phyloP scores from a whole-genome alignment of 164 flowering plant genomes.

The Warburgia ugandensis region DNA sequence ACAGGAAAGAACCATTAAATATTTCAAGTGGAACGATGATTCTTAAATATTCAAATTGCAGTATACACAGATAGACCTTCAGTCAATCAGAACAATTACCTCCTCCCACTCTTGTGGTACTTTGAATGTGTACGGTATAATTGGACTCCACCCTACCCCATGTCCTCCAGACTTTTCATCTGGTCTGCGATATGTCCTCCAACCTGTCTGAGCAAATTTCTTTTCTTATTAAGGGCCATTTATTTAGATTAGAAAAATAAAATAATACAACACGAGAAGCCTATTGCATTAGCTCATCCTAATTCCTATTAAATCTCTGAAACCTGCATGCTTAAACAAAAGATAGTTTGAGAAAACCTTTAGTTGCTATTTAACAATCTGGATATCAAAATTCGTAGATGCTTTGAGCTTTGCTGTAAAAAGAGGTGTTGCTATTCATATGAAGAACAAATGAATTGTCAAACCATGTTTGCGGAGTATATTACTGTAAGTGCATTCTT shows the following conservation, averaged over 20 bases:
- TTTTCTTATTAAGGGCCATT: slow-evolving; percentile 12
- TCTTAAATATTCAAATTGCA: not conserved
- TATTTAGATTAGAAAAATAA: not conserved
- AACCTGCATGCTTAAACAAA: no score
- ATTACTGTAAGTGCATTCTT: not conserved
- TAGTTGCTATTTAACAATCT: not conserved
- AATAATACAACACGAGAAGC: not conserved
- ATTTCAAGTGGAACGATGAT: no score
- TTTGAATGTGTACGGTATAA: slow-evolving; percentile 70
- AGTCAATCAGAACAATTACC: slow-evolving; percentile 30
- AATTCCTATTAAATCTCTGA: not conserved
- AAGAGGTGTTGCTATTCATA: no score
- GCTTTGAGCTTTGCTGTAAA: no score
- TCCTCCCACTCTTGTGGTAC: slow-evolving; percentile 88
- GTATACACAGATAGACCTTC: not conserved
- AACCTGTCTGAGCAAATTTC: slow-evolving; percentile 84
- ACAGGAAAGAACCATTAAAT: not conserved
- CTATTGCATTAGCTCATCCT: not conserved
- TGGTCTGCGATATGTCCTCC: slow-evolving; percentile 95
- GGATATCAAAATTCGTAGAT: no score
- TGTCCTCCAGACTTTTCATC: slow-evolving; percentile 98
- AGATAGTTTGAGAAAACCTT: no score
- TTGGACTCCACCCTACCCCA: slow-evolving; percentile 99
- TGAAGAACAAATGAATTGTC: not conserved
- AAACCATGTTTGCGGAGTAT: not conserved